A percentile compares a stretch with the other conserved stretches of the same genome.
Evolutionary conservation across 495 filamentous ascomycete species (phyloP).

Genomic region (Penicillium atrosanguineum): DNA sequence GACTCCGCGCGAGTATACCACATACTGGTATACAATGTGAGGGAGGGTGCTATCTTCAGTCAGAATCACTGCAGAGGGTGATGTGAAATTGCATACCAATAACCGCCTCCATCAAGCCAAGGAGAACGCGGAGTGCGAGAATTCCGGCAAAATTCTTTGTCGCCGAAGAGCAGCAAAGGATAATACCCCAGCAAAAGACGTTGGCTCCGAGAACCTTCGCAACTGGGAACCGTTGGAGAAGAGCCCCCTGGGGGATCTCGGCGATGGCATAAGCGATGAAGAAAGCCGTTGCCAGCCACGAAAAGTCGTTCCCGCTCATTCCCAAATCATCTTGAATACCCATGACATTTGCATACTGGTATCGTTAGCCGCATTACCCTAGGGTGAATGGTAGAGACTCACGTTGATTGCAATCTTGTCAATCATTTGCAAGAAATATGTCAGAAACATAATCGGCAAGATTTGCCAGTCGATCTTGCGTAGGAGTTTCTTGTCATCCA

Average conservation of each 20-base stretch:
- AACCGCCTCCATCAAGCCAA: constrained; percentile 64
- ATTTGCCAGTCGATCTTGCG: constrained; percentile 54
- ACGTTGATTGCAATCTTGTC: constrained; percentile 66
- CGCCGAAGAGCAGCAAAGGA: constrained; percentile 55
- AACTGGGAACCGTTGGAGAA: constrained; percentile 53
- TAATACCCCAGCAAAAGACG: constrained; percentile 57
- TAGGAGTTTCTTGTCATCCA: constrained; percentile 37
- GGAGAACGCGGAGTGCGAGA: constrained; percentile 52
- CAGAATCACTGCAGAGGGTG: not conserved
- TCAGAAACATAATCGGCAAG: constrained; percentile 57
- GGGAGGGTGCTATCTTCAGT: constrained; percentile 37
- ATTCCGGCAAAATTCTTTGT: constrained; percentile 47
- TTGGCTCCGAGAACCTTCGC: constrained; percentile 57
- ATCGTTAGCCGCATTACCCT: not conserved
- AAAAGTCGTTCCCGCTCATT: constrained; percentile 53
- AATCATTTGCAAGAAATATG: constrained; percentile 64
- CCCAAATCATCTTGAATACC: constrained; percentile 48
- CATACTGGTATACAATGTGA: constrained; percentile 48
- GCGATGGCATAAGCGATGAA: constrained; percentile 55
- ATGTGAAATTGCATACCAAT: constrained; percentile 33
- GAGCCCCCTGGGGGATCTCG: constrained; percentile 52
- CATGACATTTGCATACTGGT: constrained; percentile 59
- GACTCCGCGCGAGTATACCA: constrained; percentile 67
- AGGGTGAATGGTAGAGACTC: constrained; percentile 11
- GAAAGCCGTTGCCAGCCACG: constrained; percentile 53